Evolutionary conservation across 1,139 yeast species (phyloP).

Genomic region (Arxiozyma telluris): DNA sequence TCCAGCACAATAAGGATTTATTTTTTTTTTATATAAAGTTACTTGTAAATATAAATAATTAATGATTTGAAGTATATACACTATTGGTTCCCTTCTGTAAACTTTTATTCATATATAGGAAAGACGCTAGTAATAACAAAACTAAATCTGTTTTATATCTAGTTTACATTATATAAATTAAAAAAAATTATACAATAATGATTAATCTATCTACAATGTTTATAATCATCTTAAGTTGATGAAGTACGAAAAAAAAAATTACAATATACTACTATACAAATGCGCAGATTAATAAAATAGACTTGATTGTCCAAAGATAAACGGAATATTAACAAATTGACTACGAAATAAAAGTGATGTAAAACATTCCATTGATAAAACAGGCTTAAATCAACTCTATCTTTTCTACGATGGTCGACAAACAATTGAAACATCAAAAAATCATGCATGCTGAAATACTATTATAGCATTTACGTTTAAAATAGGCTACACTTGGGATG

Average conservation of each 20-base stretch:
- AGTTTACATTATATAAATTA: conserved; percentile 1
- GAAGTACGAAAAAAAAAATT: conserved; percentile 6
- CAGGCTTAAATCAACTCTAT: conserved; percentile 2
- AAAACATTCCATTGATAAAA: conserved; percentile 2
- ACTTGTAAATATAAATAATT: no score
- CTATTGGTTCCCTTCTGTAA: neutral
- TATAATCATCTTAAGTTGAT: conserved; percentile 3
- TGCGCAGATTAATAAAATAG: conserved; percentile 1
- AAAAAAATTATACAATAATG: conserved; percentile 4
- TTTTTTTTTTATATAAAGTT: neutral
- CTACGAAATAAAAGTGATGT: neutral
- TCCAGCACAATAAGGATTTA: neutral
- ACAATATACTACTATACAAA: conserved; percentile 6
- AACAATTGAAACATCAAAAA: neutral
- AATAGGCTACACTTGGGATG: neutral
- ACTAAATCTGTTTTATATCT: neutral
- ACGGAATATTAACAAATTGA: neutral
- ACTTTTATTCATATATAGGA: neutral
- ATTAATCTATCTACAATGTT: conserved; percentile 14
- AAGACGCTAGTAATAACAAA: neutral
- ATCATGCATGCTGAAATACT: neutral
- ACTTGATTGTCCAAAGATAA: neutral
- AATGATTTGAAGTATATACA: neutral
- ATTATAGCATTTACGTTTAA: neutral
- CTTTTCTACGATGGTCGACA: neutral